Percentiles rank a stretch among this genome's conserved stretches.
These are phyloP conservation scores for Neonectria hederae DNA, from an alignment of 2,329 filamentous ascomycete species.

Conservation along the genomic window DNA sequence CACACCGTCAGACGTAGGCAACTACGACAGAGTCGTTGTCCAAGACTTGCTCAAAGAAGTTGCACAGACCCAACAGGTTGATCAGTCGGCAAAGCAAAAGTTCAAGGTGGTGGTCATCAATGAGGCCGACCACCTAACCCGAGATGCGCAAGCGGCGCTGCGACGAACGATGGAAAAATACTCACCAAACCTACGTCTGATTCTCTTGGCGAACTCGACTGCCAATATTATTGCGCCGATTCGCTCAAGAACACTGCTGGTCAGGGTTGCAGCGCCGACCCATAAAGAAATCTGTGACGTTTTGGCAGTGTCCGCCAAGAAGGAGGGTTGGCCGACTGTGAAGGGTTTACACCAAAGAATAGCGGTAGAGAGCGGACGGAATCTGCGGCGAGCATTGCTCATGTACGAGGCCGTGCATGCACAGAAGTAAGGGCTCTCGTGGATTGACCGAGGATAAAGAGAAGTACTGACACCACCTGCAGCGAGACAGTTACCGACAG, in stretches of 20 bases:
- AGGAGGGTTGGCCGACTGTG: slow-evolving; percentile 83
- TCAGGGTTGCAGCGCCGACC: slow-evolving; percentile 89
- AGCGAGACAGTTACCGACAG: slow-evolving; percentile 91
- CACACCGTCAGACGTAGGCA: slow-evolving; percentile 95
- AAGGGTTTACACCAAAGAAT: slow-evolving; percentile 83
- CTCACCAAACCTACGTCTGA: slow-evolving; percentile 90
- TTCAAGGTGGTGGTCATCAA: slow-evolving; percentile 99
- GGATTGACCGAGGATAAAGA: background rate
- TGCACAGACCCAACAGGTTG: slow-evolving; percentile 98
- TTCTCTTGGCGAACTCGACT: slow-evolving; percentile 93
- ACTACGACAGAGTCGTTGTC: slow-evolving; percentile 93
- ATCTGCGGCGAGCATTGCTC: slow-evolving; percentile 86
- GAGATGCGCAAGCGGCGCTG: slow-evolving; percentile 94
- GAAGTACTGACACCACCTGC: slow-evolving; percentile 43
- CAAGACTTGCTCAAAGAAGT: slow-evolving; percentile 98
- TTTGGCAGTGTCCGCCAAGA: slow-evolving; percentile 74
- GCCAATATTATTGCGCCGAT: slow-evolving; percentile 99
- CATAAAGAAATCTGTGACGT: slow-evolving; percentile 85
- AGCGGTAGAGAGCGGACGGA: slow-evolving; percentile 89
- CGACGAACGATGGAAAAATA: slow-evolving; percentile 99
- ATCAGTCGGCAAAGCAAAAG: slow-evolving; percentile 85
- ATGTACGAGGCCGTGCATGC: slow-evolving; percentile 99
- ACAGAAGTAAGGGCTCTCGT: slow-evolving; percentile 78
- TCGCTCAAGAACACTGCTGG: slow-evolving; percentile 87
- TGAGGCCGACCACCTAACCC: slow-evolving; percentile 91